A percentile compares a stretch with the other conserved stretches of the same genome.
These are phyloP conservation scores for Brettanomyces nanus DNA, from an alignment of 805 yeast genomes.

Conservation along the genomic window DNA sequence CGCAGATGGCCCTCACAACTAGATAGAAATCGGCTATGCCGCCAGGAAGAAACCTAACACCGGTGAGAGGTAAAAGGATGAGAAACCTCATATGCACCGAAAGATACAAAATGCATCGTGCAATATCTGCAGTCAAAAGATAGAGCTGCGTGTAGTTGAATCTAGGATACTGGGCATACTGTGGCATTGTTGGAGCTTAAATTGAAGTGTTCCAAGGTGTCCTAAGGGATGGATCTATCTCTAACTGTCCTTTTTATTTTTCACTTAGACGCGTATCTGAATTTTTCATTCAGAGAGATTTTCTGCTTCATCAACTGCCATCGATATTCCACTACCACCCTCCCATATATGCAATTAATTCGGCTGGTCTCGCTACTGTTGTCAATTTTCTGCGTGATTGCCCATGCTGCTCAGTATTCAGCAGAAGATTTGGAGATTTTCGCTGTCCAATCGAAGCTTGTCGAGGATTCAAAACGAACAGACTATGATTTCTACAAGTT, in stretches of 20 bases:
- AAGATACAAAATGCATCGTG: conserved; percentile 39
- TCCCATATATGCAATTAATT: not conserved
- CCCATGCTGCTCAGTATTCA: conserved; percentile 4
- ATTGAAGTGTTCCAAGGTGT: too few species aligned
- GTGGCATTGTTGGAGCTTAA: too few species aligned
- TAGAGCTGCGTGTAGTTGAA: conserved; percentile 19
- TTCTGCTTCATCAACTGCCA: not conserved
- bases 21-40: conserved; percentile 61
- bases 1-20: conserved; percentile 9
- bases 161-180: conserved; percentile 1
- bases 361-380: not conserved
- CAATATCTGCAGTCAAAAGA: conserved; percentile 15
- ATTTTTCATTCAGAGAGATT: not conserved
- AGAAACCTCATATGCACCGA: conserved; percentile 42
- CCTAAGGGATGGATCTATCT: too few species aligned
- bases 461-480: conserved; percentile 38
- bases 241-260: too few species aligned
- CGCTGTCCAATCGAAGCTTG: conserved; percentile 53
- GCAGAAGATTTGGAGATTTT: conserved; percentile 76
- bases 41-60: conserved; percentile 56
- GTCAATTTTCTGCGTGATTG: not conserved
- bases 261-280: too few species aligned
- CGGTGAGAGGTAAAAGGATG: conserved; percentile 56
- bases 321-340: too few species aligned
- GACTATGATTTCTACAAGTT: conserved; percentile 62